These are phyloP conservation scores for Pascua sp. DNA, from an alignment of 1,284 basidiomycete genomes.

Conservation along the genomic window DNA sequence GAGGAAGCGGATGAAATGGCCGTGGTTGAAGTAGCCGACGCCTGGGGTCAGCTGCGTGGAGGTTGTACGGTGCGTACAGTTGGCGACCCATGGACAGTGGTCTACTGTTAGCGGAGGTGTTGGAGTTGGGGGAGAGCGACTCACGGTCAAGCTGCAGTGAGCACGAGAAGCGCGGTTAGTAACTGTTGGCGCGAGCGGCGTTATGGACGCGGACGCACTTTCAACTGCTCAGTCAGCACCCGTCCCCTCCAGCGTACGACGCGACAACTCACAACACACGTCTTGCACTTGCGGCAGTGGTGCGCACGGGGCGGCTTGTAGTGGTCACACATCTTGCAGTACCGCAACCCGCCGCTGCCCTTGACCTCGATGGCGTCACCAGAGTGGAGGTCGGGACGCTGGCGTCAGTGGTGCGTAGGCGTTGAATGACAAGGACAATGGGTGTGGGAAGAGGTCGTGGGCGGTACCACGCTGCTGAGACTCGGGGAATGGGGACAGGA, in stretches of 20 bases:
- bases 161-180: neutral
- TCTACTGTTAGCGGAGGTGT: neutral
- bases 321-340: slow-evolving; percentile 66
- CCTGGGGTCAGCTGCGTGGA: slow-evolving; percentile 54
- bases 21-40: slow-evolving; percentile 83
- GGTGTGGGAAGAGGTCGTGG: neutral
- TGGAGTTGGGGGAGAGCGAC: neutral
- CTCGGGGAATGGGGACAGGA: no score
- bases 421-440: no score
- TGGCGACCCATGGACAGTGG: slow-evolving; percentile 5
- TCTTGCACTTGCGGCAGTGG: slow-evolving; percentile 81
- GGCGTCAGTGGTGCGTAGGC: neutral
- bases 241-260: neutral
- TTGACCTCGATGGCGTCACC: slow-evolving; percentile 80
- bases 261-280: slow-evolving; percentile 50
- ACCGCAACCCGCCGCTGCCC: slow-evolving; percentile 71
- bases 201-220: slow-evolving; percentile 60
- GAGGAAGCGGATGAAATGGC: slow-evolving; percentile 87
- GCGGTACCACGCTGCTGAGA: neutral
- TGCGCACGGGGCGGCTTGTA: slow-evolving; percentile 63
- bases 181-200: no score
- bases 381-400: slow-evolving; percentile 70
- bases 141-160: slow-evolving; percentile 34
- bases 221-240: slow-evolving; percentile 18
- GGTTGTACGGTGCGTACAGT: slow-evolving; percentile 11